These are phyloP conservation scores for Mycena epipterygia DNA, from an alignment of 768 basidiomycete genomes.

Conservation along the genomic window DNA sequence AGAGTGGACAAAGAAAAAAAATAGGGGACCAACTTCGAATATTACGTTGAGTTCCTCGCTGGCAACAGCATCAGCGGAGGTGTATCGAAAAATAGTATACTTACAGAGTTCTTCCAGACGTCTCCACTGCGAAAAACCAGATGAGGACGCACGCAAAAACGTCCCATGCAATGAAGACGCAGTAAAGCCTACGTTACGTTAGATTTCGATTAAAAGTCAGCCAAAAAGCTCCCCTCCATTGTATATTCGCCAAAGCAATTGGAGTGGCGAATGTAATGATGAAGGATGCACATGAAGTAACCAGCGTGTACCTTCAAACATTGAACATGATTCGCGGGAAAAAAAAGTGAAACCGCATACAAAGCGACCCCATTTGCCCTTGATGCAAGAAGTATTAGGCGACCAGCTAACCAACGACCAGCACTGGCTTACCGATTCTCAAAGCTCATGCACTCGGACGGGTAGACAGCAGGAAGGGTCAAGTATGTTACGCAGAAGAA, in stretches of 20 bases:
- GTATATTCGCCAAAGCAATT: slow-evolving; percentile 55
- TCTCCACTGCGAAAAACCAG: slow-evolving; percentile 41
- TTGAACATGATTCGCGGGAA: neutral
- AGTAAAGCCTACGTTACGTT: slow-evolving; percentile 32
- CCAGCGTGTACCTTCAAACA: slow-evolving; percentile 53
- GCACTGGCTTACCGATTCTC: slow-evolving; percentile 57
- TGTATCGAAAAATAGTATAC: neutral
- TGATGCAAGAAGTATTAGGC: neutral
- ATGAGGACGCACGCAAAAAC: slow-evolving; percentile 38
- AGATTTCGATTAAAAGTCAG: neutral
- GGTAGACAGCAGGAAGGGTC: slow-evolving; percentile 70
- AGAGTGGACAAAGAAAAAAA: neutral
- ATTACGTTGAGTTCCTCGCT: slow-evolving; percentile 43
- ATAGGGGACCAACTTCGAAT: slow-evolving; percentile 25
- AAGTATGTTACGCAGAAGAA: slow-evolving; percentile 70
- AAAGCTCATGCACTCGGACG: slow-evolving; percentile 67
- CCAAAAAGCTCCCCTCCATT: slow-evolving; percentile 39
- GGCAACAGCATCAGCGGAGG: neutral
- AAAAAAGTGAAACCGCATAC: slow-evolving; percentile 50
- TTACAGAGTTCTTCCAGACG: slow-evolving; percentile 40
- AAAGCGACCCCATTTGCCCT: slow-evolving; percentile 74
- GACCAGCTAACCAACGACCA: neutral
- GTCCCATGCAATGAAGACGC: slow-evolving; percentile 43
- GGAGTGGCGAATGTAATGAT: slow-evolving; percentile 67
- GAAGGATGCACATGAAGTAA: slow-evolving; percentile 59